A percentile compares a stretch with the other conserved stretches of the same genome.
Conservation (phyloP, 805 yeast genomes). For the Starmerella khaoyaiensis region DNA sequence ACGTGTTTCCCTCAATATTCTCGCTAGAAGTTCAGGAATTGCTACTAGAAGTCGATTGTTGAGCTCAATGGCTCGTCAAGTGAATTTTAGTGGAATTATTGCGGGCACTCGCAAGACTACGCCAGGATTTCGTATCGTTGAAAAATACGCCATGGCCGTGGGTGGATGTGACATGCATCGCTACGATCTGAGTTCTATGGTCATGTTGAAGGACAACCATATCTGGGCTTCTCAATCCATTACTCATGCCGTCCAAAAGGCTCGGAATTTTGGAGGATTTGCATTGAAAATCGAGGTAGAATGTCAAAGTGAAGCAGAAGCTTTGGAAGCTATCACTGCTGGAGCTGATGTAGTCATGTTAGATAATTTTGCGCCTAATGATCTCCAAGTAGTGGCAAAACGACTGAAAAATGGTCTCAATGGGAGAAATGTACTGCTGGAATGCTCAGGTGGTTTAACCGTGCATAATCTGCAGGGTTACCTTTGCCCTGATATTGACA, state of each 20-base stretch:
- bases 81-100: slow-evolving; percentile 68
- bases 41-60: slow-evolving; percentile 62
- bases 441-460: slow-evolving; percentile 86
- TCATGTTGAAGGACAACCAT: slow-evolving; percentile 92
- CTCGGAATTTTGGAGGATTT: slow-evolving; percentile 75
- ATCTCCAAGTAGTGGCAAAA: slow-evolving; percentile 50
- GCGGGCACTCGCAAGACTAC: slow-evolving; percentile 98
- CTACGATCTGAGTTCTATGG: slow-evolving; percentile 84
- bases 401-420: slow-evolving; percentile 47
- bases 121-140: slow-evolving; percentile 79
- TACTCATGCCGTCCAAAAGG: slow-evolving; percentile 64
- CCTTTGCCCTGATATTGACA: slow-evolving; percentile 68
- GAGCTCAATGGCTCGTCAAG: slow-evolving; percentile 44
- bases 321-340: slow-evolving; percentile 81
- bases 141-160: slow-evolving; percentile 86
- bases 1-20: slow-evolving; percentile 67
- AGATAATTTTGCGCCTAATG: slow-evolving; percentile 68
- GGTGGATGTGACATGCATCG: slow-evolving; percentile 93
- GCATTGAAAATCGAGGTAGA: slow-evolving; percentile 86
- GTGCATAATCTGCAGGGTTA: slow-evolving; percentile 50
- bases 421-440: slow-evolving; percentile 43
- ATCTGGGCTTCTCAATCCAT: slow-evolving; percentile 88
- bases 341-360: slow-evolving; percentile 95
- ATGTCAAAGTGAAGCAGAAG: slow-evolving; percentile 72
- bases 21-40: slow-evolving; percentile 75